Percentiles rank a stretch among this genome's conserved stretches.
phyloP scores from a whole-genome alignment of 2,329 filamentous ascomycete genomes.

The Monosporascus sp. region DNA sequence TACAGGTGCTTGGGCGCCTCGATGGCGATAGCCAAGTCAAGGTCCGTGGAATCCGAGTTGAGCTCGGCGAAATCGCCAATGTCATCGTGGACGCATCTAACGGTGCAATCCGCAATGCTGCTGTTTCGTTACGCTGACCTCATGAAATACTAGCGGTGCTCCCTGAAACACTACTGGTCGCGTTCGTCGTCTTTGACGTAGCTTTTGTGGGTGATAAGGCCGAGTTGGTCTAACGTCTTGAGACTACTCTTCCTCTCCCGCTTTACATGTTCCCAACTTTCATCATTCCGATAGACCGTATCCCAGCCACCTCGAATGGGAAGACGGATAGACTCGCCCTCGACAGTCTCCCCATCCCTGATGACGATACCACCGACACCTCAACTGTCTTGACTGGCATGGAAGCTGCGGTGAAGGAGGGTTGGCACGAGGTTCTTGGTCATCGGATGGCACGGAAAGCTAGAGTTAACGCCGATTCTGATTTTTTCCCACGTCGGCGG shows the following conservation, averaged over 20 bases:
- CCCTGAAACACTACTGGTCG: conserved; percentile 12
- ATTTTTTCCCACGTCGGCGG: conserved; percentile 39
- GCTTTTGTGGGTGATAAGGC: not conserved
- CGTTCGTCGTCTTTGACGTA: conserved; percentile 14
- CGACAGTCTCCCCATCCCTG: conserved; percentile 17
- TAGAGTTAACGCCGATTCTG: conserved; percentile 13
- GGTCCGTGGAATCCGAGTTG: conserved; percentile 35
- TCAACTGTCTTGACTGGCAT: not conserved
- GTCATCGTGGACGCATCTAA: conserved; percentile 4
- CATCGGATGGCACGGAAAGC: conserved; percentile 7
- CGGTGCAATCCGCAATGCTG: conserved; percentile 1
- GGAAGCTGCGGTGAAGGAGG: conserved; percentile 2
- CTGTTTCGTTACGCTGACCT: conserved; percentile 1
- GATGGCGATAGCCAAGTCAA: conserved; percentile 35
- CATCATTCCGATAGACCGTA: conserved; percentile 16
- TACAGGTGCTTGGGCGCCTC: conserved; percentile 29
- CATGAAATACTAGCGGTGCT: conserved; percentile 5
- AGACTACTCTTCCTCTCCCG: conserved; percentile 19
- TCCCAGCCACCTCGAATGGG: conserved; percentile 24
- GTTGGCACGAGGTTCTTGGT: conserved; percentile 16
- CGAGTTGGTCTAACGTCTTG: conserved; percentile 8
- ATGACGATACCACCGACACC: not conserved
- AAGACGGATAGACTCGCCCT: conserved; percentile 30
- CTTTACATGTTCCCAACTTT: conserved; percentile 30
- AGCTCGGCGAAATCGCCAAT: conserved; percentile 29